Evolutionary conservation across 2,329 filamentous ascomycete genomes (phyloP).

Genomic region (Scolecobasidium constrictum): DNA sequence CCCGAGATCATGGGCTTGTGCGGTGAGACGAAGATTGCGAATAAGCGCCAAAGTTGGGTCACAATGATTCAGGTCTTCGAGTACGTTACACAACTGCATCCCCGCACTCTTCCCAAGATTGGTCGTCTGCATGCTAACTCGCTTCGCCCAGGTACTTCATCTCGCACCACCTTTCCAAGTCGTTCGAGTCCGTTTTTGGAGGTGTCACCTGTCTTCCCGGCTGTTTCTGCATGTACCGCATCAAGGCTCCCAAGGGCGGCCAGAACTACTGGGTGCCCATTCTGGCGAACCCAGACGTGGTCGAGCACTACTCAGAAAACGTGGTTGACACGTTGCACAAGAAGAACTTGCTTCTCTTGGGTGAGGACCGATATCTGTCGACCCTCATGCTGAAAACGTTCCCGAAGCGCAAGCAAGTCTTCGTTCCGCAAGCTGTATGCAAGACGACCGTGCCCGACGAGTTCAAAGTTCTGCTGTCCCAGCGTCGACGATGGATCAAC

Average conservation of each 20-base stretch:
- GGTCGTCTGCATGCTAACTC: conserved; percentile 9
- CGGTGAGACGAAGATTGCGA: conserved; percentile 98
- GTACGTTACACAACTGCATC: conserved; percentile 30
- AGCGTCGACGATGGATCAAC: conserved; percentile 97
- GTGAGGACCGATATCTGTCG: conserved; percentile 89
- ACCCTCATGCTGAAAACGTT: conserved; percentile 98
- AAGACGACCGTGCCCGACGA: conserved; percentile 93
- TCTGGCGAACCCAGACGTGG: conserved; percentile 93
- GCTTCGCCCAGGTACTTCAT: conserved; percentile 63
- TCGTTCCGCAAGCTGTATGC: conserved; percentile 96
- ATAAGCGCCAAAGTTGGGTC: conserved; percentile 91
- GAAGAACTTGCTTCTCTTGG: conserved; percentile 85
- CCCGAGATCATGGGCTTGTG: conserved; percentile 98
- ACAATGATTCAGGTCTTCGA: conserved; percentile 98
- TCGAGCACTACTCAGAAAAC: conserved; percentile 98
- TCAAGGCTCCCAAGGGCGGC: conserved; percentile 95
- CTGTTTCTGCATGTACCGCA: conserved; percentile 99
- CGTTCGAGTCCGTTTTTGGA: conserved; percentile 96
- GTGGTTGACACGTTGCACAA: conserved; percentile 97
- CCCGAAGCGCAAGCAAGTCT: conserved; percentile 97
- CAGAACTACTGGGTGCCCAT: conserved; percentile 99
- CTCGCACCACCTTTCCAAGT: conserved; percentile 92
- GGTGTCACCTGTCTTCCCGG: conserved; percentile 97
- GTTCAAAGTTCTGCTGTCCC: conserved; percentile 86
- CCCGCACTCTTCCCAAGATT: no score